Base-by-base conservation (phyloP, 2,329 filamentous ascomycete species). In the Fusarium agapanthi region DNA sequence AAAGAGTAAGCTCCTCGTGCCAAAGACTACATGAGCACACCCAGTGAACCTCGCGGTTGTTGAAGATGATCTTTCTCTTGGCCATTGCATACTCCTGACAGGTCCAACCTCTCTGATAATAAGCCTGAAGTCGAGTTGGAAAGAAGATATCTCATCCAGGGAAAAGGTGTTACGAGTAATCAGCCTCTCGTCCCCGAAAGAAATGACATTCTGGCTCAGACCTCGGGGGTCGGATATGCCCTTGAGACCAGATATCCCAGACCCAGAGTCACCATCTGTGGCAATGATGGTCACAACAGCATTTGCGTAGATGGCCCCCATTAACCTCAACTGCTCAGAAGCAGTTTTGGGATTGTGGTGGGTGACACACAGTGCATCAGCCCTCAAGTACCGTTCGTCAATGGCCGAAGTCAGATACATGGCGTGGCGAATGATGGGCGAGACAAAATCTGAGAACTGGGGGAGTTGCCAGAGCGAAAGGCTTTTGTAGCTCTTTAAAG, bases 71-170 rank as follows among this genome's bases (percentile, higher is more conserved):
- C 10, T 34, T 65, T 28, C 64, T 62, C 40, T 55, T 34, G 2
- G 63, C 18, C 18, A 63, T 40, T 3, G 22, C 45, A 18, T 56
- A 63, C 24, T 71, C 56, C 8, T 72, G 68, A 7, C 48, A 71
- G 20, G 55, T 63, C 70, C 67, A 72, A 1, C 35, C 70, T 41
- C 60, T 32, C 8, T 71, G 44, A 10, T 61, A 71, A 4, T 72
- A 72, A 62, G 7, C 16, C 20, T 11, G 13, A 28, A 0, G 26
- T 9, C 9, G 20, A 8, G 13, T 8, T 22, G 26, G 20, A 22
- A 47, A 47, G 20, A 22, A 30, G 3, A 4, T 53, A 38, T 28
- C 47, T 10, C 14, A 1, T 22, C 1, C 3, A n/a, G 13, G 10
- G 0, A 1, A 4, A 0, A 15, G 4, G 8, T 50, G 13, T 61